Base-by-base conservation (phyloP, 176 grass and related monocot species). In the Bonia amplexicaulis region DNA sequence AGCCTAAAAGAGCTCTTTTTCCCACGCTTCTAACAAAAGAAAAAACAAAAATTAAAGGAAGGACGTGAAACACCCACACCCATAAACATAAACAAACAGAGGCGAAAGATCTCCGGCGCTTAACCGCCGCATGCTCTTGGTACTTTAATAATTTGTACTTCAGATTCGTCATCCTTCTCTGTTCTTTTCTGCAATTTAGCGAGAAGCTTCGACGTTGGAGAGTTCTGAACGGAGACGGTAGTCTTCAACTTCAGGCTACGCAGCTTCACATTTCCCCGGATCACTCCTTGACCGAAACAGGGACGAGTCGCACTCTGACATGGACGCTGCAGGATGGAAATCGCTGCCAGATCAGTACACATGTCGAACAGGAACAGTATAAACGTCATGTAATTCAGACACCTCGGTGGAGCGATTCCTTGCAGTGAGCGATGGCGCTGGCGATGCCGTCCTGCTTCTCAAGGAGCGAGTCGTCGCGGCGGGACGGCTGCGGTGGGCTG, bases 351-450 rank as follows among this genome's bases (percentile, higher is more conserved):
- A 66, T 89, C 20, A 80, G n/a, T 12, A 12, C 44, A 46, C 11
- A 12, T 46, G 11, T 46, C 45, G 45, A 11, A 3, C 12, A 46
- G 2, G 45, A 46, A 12, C 45, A 12, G 45, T 46, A 46, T 46
- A 12, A 46, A 22, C 2, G 20, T 0, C 17, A 25, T 35, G 27
- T 8, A 22, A 75, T 49, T 71, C 11, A 3, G 57, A 65, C 4
- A 58, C 83, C 85, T 69, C 87, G 74, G 44, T 87, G 89, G 23
- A 96, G 80, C 8, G 97, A 94, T n/a, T 94, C 91, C 66, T 99
- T 99, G 84, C 97, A 99, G 80, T 99, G 97, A 1, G 91, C 93
- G 81, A 99, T 99, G 82, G 97, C 97, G 60, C 92, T 89, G 77
- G 94, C 89, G 59, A 99, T 99, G 63, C 97, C 93, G 80, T 99